Evolutionary conservation across 495 filamentous ascomycete species (phyloP).

Genomic region (Physcia stellaris): DNA sequence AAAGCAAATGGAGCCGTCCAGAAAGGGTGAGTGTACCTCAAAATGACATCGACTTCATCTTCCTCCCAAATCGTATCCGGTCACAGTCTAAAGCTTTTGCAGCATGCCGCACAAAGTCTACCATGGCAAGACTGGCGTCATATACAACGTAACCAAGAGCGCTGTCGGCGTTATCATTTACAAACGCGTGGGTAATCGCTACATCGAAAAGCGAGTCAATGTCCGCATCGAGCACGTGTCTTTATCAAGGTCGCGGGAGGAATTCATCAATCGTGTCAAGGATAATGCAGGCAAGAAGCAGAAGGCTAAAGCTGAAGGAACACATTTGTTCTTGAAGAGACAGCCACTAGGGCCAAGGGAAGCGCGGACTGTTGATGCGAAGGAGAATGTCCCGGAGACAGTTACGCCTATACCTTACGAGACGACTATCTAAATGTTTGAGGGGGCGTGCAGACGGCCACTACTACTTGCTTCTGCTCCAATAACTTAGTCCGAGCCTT

Average conservation of each 20-base stretch:
- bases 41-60: not conserved
- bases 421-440: conserved; percentile 98
- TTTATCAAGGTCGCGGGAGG: conserved; percentile 84
- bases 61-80: conserved; percentile 3
- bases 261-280: conserved; percentile 94
- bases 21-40: conserved; percentile 63
- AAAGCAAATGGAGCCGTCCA: conserved; percentile 95
- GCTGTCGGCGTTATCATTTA: conserved; percentile 95
- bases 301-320: conserved; percentile 80
- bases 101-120: conserved; percentile 99
- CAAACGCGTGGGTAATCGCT: conserved; percentile 95
- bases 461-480: too few relatives aligned
- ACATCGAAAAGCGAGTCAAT: conserved; percentile 99
- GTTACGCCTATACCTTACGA: conserved; percentile 88
- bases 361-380: conserved; percentile 58
- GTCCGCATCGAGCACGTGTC: conserved; percentile 95
- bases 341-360: conserved; percentile 69
- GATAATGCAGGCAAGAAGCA: conserved; percentile 81
- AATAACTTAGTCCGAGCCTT: too few relatives aligned
- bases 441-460: too few relatives aligned
- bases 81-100: conserved; percentile 23
- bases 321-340: conserved; percentile 80
- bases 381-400: conserved; percentile 76
- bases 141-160: conserved; percentile 97
- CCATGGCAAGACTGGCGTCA: conserved; percentile 94